A percentile compares a stretch with the other conserved stretches of the same genome.
Evolutionary conservation across 257 asterid species (phyloP).

Genomic region (Solanum pinnatisectum): DNA sequence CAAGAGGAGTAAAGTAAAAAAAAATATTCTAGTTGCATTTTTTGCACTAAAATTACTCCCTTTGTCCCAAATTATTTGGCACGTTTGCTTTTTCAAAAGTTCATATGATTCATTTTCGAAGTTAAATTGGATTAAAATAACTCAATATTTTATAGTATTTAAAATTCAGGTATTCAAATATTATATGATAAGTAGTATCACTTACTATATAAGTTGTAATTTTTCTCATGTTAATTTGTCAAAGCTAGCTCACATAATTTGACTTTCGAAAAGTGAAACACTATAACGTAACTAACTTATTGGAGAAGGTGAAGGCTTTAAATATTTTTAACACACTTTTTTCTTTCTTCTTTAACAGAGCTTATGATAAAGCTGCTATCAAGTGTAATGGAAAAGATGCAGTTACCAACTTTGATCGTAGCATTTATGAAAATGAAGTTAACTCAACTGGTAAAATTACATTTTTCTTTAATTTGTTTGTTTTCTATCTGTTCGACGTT

Average conservation of each 20-base stretch:
- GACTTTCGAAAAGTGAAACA: not conserved
- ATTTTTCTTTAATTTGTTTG: not conserved
- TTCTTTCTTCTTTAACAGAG: constrained; percentile 24
- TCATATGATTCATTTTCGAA: not conserved
- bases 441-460: constrained; percentile 24
- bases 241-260: not conserved
- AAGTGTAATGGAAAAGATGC: constrained; percentile 81
- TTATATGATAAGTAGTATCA: not conserved
- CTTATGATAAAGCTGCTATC: constrained; percentile 88
- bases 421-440: constrained; percentile 58
- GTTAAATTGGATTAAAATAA: not conserved
- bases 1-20: no score
- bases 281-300: not conserved
- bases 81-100: not conserved
- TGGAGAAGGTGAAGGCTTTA: not conserved
- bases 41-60: not conserved
- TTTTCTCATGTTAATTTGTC: not conserved
- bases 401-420: constrained; percentile 73
- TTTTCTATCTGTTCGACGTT: not conserved
- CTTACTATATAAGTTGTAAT: not conserved
- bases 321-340: not conserved
- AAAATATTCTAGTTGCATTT: not conserved
- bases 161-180: not conserved
- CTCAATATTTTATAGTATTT: not conserved
- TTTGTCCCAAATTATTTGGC: not conserved